Percentiles rank a stretch among this genome's conserved stretches.
Conservation (phyloP, 2,329 filamentous ascomycete species). For the Penicillium sp. region DNA sequence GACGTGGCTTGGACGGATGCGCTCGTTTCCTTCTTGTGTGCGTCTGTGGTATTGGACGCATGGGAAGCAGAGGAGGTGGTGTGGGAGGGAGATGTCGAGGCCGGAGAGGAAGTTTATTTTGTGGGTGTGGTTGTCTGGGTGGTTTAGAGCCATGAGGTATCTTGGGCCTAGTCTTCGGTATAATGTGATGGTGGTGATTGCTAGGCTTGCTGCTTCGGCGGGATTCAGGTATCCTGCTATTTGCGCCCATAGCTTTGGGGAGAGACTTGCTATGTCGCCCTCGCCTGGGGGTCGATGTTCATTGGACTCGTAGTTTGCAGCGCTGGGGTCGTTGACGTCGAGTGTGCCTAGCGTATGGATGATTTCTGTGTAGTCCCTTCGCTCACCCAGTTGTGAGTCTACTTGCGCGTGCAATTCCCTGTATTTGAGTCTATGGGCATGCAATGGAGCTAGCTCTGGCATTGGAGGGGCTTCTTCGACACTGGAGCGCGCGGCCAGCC, state of each 20-base stretch:
- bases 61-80: conserved; percentile 60
- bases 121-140: conserved; percentile 47
- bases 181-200: conserved; percentile 51
- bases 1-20: conserved; percentile 53
- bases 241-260: conserved; percentile 48
- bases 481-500: conserved; percentile 23
- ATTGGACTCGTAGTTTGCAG: conserved; percentile 14
- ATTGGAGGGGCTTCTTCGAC: conserved; percentile 31
- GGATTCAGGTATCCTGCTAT: conserved; percentile 47
- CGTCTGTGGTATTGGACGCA: conserved; percentile 58
- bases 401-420: conserved; percentile 26
- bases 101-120: conserved; percentile 53
- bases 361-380: conserved; percentile 38
- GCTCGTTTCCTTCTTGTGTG: conserved; percentile 54
- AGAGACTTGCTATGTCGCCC: conserved; percentile 46
- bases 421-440: conserved; percentile 39
- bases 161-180: conserved; percentile 43
- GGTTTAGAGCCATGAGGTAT: conserved; percentile 42
- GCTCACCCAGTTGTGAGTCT: conserved; percentile 40
- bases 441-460: conserved; percentile 35
- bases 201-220: conserved; percentile 51
- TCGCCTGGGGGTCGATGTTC: conserved; percentile 40
- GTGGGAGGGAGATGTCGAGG: conserved; percentile 54
- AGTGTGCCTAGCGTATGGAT: conserved; percentile 37
- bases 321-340: conserved; percentile 29